Base-by-base conservation (phyloP, 2,329 filamentous ascomycete genomes). In the Microascus cirrosus region DNA sequence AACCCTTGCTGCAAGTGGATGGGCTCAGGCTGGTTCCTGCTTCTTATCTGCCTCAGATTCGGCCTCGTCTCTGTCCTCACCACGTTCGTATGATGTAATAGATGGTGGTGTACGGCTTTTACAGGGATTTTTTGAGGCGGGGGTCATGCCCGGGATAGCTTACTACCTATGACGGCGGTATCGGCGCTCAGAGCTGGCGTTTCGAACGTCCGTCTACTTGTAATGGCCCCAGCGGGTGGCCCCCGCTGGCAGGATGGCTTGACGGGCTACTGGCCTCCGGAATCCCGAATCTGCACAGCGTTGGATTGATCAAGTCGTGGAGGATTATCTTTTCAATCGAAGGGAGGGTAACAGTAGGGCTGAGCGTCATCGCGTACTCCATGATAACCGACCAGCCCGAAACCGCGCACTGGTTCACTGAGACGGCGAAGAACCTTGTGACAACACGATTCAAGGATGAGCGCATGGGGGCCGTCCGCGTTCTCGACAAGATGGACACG, bases 251-350 rank as follows among this genome's bases (percentile, higher is more conserved):
- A 0, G 84, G 84, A 6, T 84, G 84, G 0, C 86, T 88, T 59
- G 84, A 86, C 1, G 86, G 86, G 0, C 74, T 89, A 0, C 70
- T 89, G 1, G 79, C 78, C 0, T 82, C 76, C 0, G 85, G 72
- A 0, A 88, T 89, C 54, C 71, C 87, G 12, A 81, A 73, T 0
- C 74, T 89, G 6, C 69, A 77, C 24, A 66, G 73, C 53, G 78
- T 87, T 57, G 85, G 83, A 7, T 67, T 72, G 3, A 69, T 87
- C 0, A 72, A 71, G 28, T 71, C 69, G 6, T 89, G 86, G 86
- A 74, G 84, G 8, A 87, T 87, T 84, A 86, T 89, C 56, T 89
- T 89, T 57, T 78, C 77, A 3, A 82, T 89, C n/a, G 86, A 89
- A 66, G 86, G 86, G 22, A 81, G 87, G 63, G 79, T 87, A 62